These are phyloP conservation scores for Aspergillus sclerotioniger DNA, from an alignment of 495 filamentous ascomycete species.

Conservation along the genomic window DNA sequence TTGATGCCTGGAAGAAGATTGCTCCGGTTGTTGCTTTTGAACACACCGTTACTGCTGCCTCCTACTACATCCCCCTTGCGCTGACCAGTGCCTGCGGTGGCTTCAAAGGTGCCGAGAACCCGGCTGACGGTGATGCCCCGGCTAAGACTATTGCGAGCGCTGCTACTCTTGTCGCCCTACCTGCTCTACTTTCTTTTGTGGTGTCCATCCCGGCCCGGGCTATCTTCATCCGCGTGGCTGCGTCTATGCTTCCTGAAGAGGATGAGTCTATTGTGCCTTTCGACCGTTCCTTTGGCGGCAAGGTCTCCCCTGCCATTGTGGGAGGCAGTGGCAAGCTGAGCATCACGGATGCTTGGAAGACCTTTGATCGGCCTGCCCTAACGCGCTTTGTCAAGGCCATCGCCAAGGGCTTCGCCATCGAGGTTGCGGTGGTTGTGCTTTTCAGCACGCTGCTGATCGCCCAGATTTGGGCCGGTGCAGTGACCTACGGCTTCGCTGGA, in stretches of 20 bases:
- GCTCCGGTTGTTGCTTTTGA: conserved; percentile 50
- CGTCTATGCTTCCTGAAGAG: conserved; percentile 66
- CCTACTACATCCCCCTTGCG: conserved; percentile 40
- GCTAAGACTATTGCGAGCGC: conserved; percentile 26
- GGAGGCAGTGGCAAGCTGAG: conserved; percentile 67
- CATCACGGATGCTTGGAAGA: conserved; percentile 69
- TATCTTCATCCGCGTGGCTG: conserved; percentile 66
- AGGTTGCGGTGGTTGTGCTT: conserved; percentile 43
- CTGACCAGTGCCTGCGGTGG: conserved; percentile 29
- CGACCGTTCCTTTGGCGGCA: conserved; percentile 65
- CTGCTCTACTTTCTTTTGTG: conserved; percentile 40
- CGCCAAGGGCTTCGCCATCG: conserved; percentile 59
- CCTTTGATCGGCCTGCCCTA: conserved; percentile 64
- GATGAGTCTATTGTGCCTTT: conserved; percentile 75
- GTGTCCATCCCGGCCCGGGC: conserved; percentile 62
- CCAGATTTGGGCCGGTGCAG: conserved; percentile 32
- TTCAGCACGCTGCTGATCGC: conserved; percentile 34
- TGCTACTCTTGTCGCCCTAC: conserved; percentile 33
- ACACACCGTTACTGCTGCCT: conserved; percentile 30
- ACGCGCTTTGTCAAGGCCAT: conserved; percentile 66
- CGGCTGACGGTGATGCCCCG: conserved; percentile 1
- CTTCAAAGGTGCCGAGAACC: conserved; percentile 21
- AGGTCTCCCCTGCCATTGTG: conserved; percentile 57
- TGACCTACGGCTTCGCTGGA: conserved; percentile 8
- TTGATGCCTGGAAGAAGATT: conserved; percentile 46